Base-by-base conservation (phyloP, 768 basidiomycete genomes). In the Kwoniella dejecticola region DNA sequence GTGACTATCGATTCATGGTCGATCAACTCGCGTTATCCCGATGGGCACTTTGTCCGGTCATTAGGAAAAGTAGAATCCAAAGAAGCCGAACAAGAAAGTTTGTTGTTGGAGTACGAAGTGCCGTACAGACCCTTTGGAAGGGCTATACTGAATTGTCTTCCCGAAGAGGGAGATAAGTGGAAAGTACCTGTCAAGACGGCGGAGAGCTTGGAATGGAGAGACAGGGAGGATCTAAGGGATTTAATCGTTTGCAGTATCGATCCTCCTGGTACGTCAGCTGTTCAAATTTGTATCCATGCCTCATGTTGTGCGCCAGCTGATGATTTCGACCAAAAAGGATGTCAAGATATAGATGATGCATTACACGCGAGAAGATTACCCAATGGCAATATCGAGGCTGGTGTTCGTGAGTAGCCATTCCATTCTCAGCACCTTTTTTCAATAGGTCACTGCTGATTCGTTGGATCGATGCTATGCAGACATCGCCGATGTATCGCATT, bases 321-420 rank as follows among this genome's bases (percentile, higher is more conserved):
- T n/a, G n/a, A n/a, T n/a, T n/a, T n/a, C n/a, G n/a, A 36, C 59
- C 27, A 52, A 59, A 33, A 60, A 94, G 93, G 86, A 46, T 98
- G 96, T 80, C 91, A 95, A 71, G 96, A 99, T 80, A 99, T 99
- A 17, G 96, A 99, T 71, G 96, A 99, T 77, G 96, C 96, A 0
- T 81, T 99, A 13, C 96, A 99, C 78, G 96, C 95, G 13, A 83
- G 88, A 42, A 83, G 79, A 27, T 80, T 99, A 19, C 87, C 91
- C 0, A 95, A 94, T 70, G 95, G 95, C 1, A 91, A 94, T 77
- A 89, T 97, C 60, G 91, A 99, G 76, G 92, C 93, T 31, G 96
- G 96, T 55, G 96, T 99, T 68, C 95, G 95, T 98, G 72, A 83
- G 94, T 89, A 36, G 17, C n/a, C 13, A 27, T 48, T 19, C 21